phyloP scores from a whole-genome alignment of 129 eudicot species.

The Centaurea solstitialis region DNA sequence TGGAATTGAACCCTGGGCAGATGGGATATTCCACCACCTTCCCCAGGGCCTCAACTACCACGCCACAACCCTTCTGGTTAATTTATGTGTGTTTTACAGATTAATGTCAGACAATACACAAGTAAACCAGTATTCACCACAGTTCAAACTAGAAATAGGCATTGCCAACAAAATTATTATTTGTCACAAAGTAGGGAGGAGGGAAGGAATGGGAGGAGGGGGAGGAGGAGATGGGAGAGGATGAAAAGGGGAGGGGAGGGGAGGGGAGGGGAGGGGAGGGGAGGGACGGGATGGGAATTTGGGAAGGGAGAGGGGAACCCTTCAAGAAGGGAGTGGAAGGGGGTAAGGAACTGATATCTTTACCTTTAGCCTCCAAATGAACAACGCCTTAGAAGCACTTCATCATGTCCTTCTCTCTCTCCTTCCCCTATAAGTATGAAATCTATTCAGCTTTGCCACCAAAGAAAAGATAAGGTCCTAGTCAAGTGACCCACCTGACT shows the following conservation, averaged over 20 bases:
- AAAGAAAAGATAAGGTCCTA: conserved; percentile 2
- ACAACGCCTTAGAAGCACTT: conserved; percentile 9
- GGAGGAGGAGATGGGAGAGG: conserved; percentile 4
- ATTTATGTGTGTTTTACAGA: too few relatives aligned
- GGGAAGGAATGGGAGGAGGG: not conserved
- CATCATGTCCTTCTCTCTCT: conserved; percentile 7
- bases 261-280: not conserved
- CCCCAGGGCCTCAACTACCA: too few relatives aligned
- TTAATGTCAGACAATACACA: conserved; percentile 3
- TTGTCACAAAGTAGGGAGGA: not conserved
- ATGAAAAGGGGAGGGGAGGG: conserved; percentile 11
- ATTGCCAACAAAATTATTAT: conserved; percentile 1
- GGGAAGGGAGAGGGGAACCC: conserved; percentile 19
- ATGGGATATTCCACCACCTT: too few relatives aligned
- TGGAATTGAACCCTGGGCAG: too few relatives aligned
- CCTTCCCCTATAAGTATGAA: conserved; percentile 9
- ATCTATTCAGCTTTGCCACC: conserved; percentile 20
- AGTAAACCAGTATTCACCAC: conserved; percentile 12
- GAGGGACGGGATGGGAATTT: not conserved
- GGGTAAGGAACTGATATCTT: conserved; percentile 25
- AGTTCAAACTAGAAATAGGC: not conserved
- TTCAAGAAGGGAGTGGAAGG: conserved; percentile 26
- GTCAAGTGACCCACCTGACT: not conserved
- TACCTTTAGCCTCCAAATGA: conserved; percentile 40
- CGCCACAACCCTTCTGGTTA: too few relatives aligned